Base-by-base conservation (phyloP, 148 eudicot species). In the Cornus florida region DNA sequence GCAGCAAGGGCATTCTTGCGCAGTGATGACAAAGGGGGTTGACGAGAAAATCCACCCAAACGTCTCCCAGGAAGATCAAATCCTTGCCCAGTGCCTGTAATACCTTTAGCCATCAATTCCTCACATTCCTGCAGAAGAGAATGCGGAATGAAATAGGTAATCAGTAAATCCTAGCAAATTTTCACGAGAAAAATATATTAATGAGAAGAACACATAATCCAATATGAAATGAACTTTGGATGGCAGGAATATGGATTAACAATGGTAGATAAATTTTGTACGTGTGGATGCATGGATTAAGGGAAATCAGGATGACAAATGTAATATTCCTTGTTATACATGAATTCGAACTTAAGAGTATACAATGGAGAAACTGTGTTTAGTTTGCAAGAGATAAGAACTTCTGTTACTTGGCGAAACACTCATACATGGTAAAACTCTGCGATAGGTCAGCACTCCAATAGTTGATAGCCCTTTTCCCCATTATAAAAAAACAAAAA, bases 11-110 rank as follows among this genome's bases (percentile, higher is more conserved):
- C 86, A 41, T 67, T 82, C 78, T 88, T 89, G 16, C 81, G 85
- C 23, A 86, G 56, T 14, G 87, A 75, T 79, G 88, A 69, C 33
- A 84, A n/a, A 75, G 91, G 82, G 33, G 87, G 91, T 72, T 88
- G 84, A 67, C 70, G 78, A 35, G 84, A 70, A 82, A 79, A 88
- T 62, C 91, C 91, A 84, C 91, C 91, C 80, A 88, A 80, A 53
- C 86, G 83, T 83, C 82, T 88, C 68, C 91, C 91, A 10, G 87
- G 89, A 64, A 86, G 87, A 78, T 88, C 89, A 66, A 88, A 88
- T 50, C 91, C 91, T 81, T 84, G 83, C 71, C 87, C 91, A 10
- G 82, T 82, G 59, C 91, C 91, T 73, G 84, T 70, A 38, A 88
- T 84, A 67, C 89, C 89, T 62, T 82, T 84, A 33, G 83, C 86